Conservation (phyloP, 768 basidiomycete species). For the Amanita exitialis region DNA sequence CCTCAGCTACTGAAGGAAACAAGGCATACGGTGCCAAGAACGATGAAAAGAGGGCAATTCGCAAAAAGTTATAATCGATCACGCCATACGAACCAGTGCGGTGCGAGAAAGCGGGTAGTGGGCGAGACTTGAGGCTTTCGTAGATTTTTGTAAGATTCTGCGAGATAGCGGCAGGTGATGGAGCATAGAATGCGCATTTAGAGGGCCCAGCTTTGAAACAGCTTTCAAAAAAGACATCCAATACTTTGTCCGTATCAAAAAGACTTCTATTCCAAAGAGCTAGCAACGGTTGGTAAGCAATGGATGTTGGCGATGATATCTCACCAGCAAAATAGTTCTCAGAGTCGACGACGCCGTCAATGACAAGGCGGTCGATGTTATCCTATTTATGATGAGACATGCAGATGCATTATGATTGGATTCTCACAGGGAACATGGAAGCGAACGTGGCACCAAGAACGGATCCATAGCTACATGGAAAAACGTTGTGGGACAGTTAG, state of each 20-base stretch:
- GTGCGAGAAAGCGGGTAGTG: slow-evolving; percentile 21
- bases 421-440: slow-evolving; percentile 19
- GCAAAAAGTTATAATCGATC: slow-evolving; percentile 25
- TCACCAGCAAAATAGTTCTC: slow-evolving; percentile 16
- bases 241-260: slow-evolving; percentile 25
- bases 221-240: slow-evolving; percentile 23
- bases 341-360: slow-evolving; percentile 23
- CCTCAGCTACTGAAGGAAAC: background rate
- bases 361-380: slow-evolving; percentile 20
- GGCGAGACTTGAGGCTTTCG: slow-evolving; percentile 11
- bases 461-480: slow-evolving; percentile 16
- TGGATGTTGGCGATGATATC: background rate
- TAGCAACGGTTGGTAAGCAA: slow-evolving; percentile 6
- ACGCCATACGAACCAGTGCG: slow-evolving; percentile 20
- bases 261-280: slow-evolving; percentile 28
- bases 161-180: slow-evolving; percentile 20
- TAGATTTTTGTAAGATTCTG: slow-evolving; percentile 25
- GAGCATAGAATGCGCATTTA: slow-evolving; percentile 28
- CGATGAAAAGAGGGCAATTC: slow-evolving; percentile 19
- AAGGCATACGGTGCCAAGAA: slow-evolving; percentile 21
- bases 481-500: background rate
- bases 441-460: slow-evolving; percentile 25
- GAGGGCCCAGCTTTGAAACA: slow-evolving; percentile 27
- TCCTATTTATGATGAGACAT: slow-evolving; percentile 6
- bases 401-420: background rate